Base-by-base conservation (phyloP, 768 basidiomycete genomes). In the Suillus cothurnatus region DNA sequence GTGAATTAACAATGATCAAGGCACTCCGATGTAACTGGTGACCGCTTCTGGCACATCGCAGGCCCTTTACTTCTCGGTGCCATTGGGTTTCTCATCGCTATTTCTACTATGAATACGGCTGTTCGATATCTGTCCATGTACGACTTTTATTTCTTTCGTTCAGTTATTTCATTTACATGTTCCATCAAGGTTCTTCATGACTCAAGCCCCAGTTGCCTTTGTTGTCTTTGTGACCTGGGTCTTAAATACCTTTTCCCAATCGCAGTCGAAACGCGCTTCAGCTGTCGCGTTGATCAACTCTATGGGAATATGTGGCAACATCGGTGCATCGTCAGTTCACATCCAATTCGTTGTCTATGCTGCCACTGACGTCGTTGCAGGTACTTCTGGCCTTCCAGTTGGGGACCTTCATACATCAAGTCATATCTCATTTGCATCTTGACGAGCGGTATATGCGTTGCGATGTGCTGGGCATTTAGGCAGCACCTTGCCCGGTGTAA, bases 231-330 rank as follows among this genome's bases (percentile, higher is more conserved):
- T 79, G 71, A 74, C 82, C 19, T 84, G 82, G 85, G 77, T 85
- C 60, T 80, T 80, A 59, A 84, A 81, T 67, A 81, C 82, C 12
- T 81, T 96, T 77, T 87, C 92, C 26, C 85, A 88, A 21, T 87
- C 94, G 28, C 86, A 92, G 3, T 85, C 89, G 26, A 95, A 94
- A 76, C 88, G 94, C 7, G 91, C 93, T 11, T 88, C 94, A n/a
- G 89, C 88, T 19, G 80, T 96, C 50, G 94, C 92, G 0, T 76
- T 91, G 62, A 85, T 94, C 71, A 94, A 93, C 74, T 86, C 89
- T 31, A 85, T 92, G 70, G 89, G 88, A 15, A 88, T 92, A 70
- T 81, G 92, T 8, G 93, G 94, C 0, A 95, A 95, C 77, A 81
- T 96, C 36, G 79, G 86, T 49, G 92, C 93, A 67, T 88, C 92